These are phyloP conservation scores for Trifolium pratense DNA, from an alignment of 306 rosid genomes.

Conservation along the genomic window DNA sequence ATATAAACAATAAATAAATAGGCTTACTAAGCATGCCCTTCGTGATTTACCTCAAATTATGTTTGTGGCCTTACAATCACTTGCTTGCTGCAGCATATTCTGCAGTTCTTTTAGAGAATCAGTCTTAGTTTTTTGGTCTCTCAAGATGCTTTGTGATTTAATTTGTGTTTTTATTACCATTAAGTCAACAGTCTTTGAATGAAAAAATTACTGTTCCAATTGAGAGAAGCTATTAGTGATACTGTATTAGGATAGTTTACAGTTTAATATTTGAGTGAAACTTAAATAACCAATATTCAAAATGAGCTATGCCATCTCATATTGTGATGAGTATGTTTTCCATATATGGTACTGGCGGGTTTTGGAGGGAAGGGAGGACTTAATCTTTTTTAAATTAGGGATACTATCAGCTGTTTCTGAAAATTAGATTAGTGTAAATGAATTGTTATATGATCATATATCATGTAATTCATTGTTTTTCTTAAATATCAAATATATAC, in stretches of 20 bases:
- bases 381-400: not conserved
- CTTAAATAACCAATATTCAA: constrained; percentile 9
- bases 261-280: constrained; percentile 10
- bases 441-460: not conserved
- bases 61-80: not conserved
- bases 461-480: not conserved
- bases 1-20: not conserved
- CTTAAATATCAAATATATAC: too few relatives aligned
- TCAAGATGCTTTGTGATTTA: not conserved
- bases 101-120: too few relatives aligned
- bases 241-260: not conserved
- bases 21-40: not conserved
- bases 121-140: too few relatives aligned
- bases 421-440: not conserved
- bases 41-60: not conserved
- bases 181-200: too few relatives aligned
- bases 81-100: too few relatives aligned
- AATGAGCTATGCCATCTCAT: not conserved
- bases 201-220: not conserved
- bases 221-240: not conserved
- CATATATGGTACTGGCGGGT: constrained; percentile 9
- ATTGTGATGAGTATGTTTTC: not conserved
- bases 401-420: not conserved
- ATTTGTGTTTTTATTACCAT: too few relatives aligned
- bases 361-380: not conserved